Percentiles rank a stretch among this genome's conserved stretches.
Conservation (phyloP, 176 grass and related monocot species). For the Calamus simplicifolius region DNA sequence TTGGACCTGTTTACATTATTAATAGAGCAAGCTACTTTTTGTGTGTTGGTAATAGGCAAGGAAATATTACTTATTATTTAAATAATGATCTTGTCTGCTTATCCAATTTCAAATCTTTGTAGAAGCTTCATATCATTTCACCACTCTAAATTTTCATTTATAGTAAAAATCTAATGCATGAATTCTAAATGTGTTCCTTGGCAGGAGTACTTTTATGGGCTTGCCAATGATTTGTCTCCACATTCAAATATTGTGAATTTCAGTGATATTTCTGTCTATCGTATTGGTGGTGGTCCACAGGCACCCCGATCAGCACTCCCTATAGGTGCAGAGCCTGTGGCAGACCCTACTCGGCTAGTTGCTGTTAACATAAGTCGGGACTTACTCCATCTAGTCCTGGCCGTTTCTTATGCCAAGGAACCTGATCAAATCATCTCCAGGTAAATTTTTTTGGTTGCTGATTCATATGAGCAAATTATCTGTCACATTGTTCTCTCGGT, state of each 20-base stretch:
- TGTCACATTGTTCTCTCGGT: no score
- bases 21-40: no score
- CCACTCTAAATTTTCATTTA: background rate
- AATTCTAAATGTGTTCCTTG: background rate
- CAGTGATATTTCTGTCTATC: conserved; percentile 70
- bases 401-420: conserved; percentile 86
- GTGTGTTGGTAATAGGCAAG: no score
- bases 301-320: conserved; percentile 83
- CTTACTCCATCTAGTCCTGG: conserved; percentile 81
- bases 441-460: conserved; percentile 18
- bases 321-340: conserved; percentile 78
- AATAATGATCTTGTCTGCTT: no score
- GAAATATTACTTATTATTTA: no score
- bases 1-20: no score
- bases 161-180: background rate
- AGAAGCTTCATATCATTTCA: no score
- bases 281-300: conserved; percentile 86
- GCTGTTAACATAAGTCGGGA: conserved; percentile 85
- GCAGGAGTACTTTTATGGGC: conserved; percentile 96
- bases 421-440: conserved; percentile 90
- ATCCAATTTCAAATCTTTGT: no score
- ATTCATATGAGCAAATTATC: no score
- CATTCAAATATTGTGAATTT: conserved; percentile 95
- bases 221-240: conserved; percentile 82
- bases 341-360: conserved; percentile 56